Conservation (phyloP, 148 eudicot species). For the Rhododendron ovatum region DNA sequence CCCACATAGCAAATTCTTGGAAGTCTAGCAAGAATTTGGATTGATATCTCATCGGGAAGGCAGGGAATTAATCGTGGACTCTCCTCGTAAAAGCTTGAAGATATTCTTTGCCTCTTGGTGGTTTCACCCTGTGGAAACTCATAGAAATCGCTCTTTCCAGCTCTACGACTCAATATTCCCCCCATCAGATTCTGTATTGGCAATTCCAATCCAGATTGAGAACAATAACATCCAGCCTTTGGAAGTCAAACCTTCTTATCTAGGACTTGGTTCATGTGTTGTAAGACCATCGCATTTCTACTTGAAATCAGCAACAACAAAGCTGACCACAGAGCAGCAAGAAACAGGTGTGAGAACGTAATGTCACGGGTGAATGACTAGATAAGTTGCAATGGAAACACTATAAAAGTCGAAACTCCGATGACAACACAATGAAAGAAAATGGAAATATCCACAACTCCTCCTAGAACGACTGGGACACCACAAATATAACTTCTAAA, state of each 20-base stretch:
- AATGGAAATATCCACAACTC: neutral
- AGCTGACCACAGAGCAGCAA: constrained; percentile 8
- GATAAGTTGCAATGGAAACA: neutral
- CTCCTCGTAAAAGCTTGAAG: constrained; percentile 49
- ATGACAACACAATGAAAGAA: neutral
- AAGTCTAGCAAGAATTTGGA: constrained; percentile 84
- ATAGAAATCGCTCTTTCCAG: constrained; percentile 19
- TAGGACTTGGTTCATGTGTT: neutral
- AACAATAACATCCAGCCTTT: neutral
- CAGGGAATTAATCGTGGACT: constrained; percentile 65
- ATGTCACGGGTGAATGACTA: neutral
- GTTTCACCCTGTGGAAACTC: constrained; percentile 34
- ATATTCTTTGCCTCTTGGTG: constrained; percentile 63
- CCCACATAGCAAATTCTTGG: constrained; percentile 60
- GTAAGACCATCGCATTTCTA: neutral
- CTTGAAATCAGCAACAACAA: neutral
- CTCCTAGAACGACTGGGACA: neutral
- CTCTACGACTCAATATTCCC: constrained; percentile 38
- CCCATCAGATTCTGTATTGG: constrained; percentile 29
- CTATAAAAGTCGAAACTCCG: neutral
- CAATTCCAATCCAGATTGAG: neutral
- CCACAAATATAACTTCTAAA: neutral
- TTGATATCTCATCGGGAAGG: constrained; percentile 93
- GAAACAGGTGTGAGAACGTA: neutral
- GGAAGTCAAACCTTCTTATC: constrained; percentile 1